A percentile compares a stretch with the other conserved stretches of the same genome.
Evolutionary conservation across 345 rosid genomes (phyloP).

Genomic region (Populus pruinosa): DNA sequence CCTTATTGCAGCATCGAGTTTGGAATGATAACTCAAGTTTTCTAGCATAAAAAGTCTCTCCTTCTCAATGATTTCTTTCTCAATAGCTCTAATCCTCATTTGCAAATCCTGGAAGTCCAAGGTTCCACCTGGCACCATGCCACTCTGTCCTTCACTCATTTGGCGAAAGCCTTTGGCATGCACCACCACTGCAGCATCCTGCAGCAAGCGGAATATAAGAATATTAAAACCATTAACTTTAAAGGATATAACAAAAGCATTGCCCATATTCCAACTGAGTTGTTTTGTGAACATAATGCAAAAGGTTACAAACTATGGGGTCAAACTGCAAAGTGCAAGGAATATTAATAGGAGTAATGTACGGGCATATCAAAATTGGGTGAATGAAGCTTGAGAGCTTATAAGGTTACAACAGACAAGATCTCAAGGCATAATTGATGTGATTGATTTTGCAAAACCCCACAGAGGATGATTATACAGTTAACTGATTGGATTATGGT

Average conservation of each 20-base stretch:
- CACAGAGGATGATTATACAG: background rate
- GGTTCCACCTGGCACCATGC: constrained; percentile 23
- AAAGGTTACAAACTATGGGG: background rate
- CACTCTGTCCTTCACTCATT: constrained; percentile 25
- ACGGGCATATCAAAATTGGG: background rate
- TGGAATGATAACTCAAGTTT: constrained; percentile 44
- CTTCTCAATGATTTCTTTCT: constrained; percentile 53
- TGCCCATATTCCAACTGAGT: too few relatives aligned
- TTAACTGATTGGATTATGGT: background rate
- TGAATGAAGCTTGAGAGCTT: background rate
- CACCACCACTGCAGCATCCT: constrained; percentile 37
- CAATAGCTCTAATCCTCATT: constrained; percentile 60
- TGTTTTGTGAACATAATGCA: background rate
- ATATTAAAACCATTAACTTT: background rate
- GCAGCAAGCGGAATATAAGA: constrained; percentile 16
- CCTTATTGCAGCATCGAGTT: constrained; percentile 50
- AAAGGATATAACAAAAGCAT: background rate
- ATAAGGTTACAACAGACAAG: background rate
- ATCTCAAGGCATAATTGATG: background rate
- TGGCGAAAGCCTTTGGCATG: constrained; percentile 32
- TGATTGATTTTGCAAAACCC: background rate
- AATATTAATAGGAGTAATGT: background rate
- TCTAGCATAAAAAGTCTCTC: constrained; percentile 56
- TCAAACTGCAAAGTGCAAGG: too few relatives aligned
- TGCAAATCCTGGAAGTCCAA: constrained; percentile 53